Conservation (phyloP, 2,329 filamentous ascomycete species). For the Camillea tinctor region DNA sequence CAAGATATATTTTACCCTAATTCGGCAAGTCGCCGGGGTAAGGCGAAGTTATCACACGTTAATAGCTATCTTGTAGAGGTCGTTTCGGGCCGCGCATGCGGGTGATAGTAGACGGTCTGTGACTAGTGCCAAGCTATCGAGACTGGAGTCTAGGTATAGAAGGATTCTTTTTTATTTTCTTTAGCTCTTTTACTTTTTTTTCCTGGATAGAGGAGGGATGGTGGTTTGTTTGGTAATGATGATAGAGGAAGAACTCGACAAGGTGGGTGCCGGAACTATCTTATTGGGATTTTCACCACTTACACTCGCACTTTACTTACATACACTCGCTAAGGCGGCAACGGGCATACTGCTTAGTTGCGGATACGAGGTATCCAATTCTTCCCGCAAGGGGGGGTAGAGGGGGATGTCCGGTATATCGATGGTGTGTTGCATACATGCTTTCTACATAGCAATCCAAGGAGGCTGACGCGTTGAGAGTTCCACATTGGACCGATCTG, state of each 20-base stretch:
- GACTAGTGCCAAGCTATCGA: neutral
- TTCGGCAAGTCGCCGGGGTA: neutral
- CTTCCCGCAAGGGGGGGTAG: too few relatives aligned
- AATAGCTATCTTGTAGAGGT: neutral
- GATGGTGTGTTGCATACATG: neutral
- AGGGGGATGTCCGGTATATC: too few relatives aligned
- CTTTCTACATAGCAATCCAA: neutral
- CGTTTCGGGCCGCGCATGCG: neutral
- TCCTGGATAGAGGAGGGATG: neutral
- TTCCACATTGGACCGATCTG: conserved; percentile 22
- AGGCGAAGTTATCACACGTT: neutral
- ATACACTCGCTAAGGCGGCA: neutral
- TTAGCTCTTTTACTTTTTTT: too few relatives aligned
- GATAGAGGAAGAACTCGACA: neutral
- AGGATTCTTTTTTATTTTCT: too few relatives aligned
- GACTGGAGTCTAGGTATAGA: neutral
- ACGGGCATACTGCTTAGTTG: too few relatives aligned
- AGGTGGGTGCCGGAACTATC: neutral
- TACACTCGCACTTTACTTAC: neutral
- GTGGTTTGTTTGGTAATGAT: neutral
- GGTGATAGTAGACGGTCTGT: neutral
- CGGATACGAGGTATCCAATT: neutral
- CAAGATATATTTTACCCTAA: conserved; percentile 1
- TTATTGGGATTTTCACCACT: neutral
- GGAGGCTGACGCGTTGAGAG: conserved; percentile 25